Conservation (phyloP, 148 eudicot species). For the Vaccinium vitisidaea region DNA sequence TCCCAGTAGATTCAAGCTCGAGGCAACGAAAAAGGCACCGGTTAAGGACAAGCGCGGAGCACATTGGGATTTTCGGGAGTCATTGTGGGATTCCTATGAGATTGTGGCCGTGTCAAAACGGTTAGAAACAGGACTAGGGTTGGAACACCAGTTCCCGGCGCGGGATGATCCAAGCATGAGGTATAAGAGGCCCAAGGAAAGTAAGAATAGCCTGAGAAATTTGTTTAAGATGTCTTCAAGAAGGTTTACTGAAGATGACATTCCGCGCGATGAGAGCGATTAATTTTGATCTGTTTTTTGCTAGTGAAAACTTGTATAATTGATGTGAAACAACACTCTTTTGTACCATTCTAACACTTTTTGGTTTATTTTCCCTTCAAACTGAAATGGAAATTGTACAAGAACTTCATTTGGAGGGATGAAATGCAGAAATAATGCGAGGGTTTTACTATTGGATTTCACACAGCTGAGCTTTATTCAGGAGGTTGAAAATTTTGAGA, state of each 20-base stretch:
- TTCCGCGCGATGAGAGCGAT: conserved; percentile 17
- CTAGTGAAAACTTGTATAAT: neutral
- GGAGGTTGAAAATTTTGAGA: neutral
- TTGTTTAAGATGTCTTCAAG: conserved; percentile 65
- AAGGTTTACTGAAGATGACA: conserved; percentile 42
- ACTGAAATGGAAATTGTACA: neutral
- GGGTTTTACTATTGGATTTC: conserved; percentile 1
- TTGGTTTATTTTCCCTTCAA: neutral
- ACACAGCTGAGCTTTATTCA: neutral
- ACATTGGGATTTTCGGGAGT: conserved; percentile 65
- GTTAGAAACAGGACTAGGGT: conserved; percentile 53
- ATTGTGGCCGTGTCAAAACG: conserved; percentile 64
- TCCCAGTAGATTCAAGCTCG: conserved; percentile 68
- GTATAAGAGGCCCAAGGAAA: conserved; percentile 45
- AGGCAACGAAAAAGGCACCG: conserved; percentile 32
- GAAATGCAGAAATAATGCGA: neutral
- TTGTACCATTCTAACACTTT: neutral
- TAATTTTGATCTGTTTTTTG: neutral
- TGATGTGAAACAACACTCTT: neutral
- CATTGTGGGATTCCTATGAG: conserved; percentile 85
- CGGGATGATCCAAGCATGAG: conserved; percentile 20
- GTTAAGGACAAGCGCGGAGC: neutral
- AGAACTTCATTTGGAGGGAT: neutral
- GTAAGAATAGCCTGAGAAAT: conserved; percentile 63
- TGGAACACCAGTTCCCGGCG: conserved; percentile 34